These are phyloP conservation scores for Microdochium nivale DNA, from an alignment of 2,329 filamentous ascomycete genomes.

Conservation along the genomic window DNA sequence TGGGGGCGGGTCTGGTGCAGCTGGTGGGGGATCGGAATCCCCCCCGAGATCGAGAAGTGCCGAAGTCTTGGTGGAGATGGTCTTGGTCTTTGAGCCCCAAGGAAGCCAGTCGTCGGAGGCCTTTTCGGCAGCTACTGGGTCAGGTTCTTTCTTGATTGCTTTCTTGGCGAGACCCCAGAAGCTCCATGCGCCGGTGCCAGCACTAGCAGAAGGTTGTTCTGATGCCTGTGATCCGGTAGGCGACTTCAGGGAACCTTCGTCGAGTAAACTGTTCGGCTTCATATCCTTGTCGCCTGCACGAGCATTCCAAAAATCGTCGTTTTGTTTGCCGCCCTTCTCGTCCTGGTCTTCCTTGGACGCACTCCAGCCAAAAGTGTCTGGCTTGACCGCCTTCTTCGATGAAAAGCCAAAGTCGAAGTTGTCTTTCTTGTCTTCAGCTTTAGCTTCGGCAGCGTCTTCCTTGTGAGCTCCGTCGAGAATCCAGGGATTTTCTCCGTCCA, in stretches of 20 bases:
- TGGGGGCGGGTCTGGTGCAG: background rate
- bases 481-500: slow-evolving; percentile 41
- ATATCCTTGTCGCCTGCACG: slow-evolving; percentile 35
- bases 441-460: slow-evolving; percentile 22
- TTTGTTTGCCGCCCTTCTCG: slow-evolving; percentile 1
- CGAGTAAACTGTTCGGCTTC: slow-evolving; percentile 25
- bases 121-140: slow-evolving; percentile 14
- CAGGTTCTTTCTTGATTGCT: slow-evolving; percentile 14
- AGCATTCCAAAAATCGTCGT: slow-evolving; percentile 19
- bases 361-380: slow-evolving; percentile 1
- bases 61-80: background rate
- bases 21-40: background rate
- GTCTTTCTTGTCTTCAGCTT: slow-evolving; percentile 21
- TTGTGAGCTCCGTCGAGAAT: slow-evolving; percentile 34
- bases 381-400: slow-evolving; percentile 8
- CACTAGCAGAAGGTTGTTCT: slow-evolving; percentile 8
- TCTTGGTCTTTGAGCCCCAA: background rate
- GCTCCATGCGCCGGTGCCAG: background rate
- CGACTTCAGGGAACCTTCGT: slow-evolving; percentile 3
- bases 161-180: slow-evolving; percentile 20
- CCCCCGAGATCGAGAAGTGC: background rate
- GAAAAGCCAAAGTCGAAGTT: slow-evolving; percentile 17
- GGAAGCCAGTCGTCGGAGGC: slow-evolving; percentile 8
- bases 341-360: too few relatives aligned
- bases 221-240: slow-evolving; percentile 9